Percentiles rank a stretch among this genome's conserved stretches.
phyloP scores from a whole-genome alignment of 305 asterid species.

The Ilex paraguariensis region DNA sequence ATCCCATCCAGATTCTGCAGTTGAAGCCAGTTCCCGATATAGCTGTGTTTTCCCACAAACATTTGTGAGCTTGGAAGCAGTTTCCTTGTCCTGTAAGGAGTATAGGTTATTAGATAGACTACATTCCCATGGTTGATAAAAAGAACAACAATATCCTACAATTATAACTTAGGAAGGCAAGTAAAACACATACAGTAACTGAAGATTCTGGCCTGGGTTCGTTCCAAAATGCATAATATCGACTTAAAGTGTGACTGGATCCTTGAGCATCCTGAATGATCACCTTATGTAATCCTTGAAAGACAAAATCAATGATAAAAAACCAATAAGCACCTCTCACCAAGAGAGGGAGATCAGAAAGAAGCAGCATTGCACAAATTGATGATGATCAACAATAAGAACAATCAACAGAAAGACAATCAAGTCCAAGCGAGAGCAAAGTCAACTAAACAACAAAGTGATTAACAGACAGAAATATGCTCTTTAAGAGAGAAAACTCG shows the following conservation, averaged over 20 bases:
- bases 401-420: neutral
- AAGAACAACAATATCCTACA: neutral
- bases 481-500: neutral
- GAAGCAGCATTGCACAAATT: neutral
- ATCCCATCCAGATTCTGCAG: slow-evolving; percentile 99
- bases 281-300: slow-evolving; percentile 74
- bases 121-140: neutral
- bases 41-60: slow-evolving; percentile 39
- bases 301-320: slow-evolving; percentile 1
- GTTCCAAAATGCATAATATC: slow-evolving; percentile 91
- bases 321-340: no score
- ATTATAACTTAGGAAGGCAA: slow-evolving; percentile 1
- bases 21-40: slow-evolving; percentile 73
- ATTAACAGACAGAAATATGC: neutral
- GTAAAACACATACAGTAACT: slow-evolving; percentile 40
- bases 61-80: slow-evolving; percentile 59
- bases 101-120: no score
- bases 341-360: neutral
- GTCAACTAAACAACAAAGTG: no score
- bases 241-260: slow-evolving; percentile 41
- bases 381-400: no score
- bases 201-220: slow-evolving; percentile 90
- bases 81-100: slow-evolving; percentile 54
- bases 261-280: slow-evolving; percentile 61
- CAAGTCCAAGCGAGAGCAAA: no score